Percentiles rank a stretch among this genome's conserved stretches.
Evolutionary conservation across 129 eudicot genomes (phyloP).

Genomic region (Calendula officinalis): DNA sequence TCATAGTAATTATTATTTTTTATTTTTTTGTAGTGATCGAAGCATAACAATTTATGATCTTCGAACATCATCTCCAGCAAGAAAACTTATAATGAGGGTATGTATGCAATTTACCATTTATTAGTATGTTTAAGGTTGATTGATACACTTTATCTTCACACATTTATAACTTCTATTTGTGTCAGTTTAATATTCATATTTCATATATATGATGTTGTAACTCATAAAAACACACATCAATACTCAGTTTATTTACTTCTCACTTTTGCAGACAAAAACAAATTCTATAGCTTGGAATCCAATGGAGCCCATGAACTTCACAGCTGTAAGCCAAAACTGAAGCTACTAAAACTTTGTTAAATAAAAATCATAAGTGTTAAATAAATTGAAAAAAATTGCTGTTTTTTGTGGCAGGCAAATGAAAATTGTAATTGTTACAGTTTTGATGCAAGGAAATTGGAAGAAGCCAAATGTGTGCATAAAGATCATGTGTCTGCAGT

Average conservation of each 20-base stretch:
- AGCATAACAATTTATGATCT: conserved; percentile 83
- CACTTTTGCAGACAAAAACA: conserved; percentile 63
- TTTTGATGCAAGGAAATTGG: conserved; percentile 72
- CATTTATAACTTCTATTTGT: background rate
- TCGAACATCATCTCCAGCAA: conserved; percentile 73
- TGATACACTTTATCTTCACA: background rate
- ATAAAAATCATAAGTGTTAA: background rate
- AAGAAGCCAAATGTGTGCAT: conserved; percentile 87
- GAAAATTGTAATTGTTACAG: conserved; percentile 93
- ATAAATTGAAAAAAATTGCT: background rate
- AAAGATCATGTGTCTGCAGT: conserved; percentile 97
- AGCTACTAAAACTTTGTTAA: conserved; percentile 1
- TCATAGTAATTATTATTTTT: background rate
- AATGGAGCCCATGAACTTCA: conserved; percentile 96
- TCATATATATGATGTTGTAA: background rate
- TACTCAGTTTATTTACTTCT: conserved; percentile 1
- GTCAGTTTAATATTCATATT: background rate
- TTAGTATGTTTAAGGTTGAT: background rate
- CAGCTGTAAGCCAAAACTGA: conserved; percentile 59
- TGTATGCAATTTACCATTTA: background rate
- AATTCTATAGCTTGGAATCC: conserved; percentile 98
- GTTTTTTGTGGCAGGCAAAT: conserved; percentile 59
- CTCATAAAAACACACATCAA: background rate
- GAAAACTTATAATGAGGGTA: conserved; percentile 81
- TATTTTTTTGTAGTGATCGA: conserved; percentile 64